phyloP scores from a whole-genome alignment of 1,284 basidiomycete genomes.

The Phaffia rhodozyma region DNA sequence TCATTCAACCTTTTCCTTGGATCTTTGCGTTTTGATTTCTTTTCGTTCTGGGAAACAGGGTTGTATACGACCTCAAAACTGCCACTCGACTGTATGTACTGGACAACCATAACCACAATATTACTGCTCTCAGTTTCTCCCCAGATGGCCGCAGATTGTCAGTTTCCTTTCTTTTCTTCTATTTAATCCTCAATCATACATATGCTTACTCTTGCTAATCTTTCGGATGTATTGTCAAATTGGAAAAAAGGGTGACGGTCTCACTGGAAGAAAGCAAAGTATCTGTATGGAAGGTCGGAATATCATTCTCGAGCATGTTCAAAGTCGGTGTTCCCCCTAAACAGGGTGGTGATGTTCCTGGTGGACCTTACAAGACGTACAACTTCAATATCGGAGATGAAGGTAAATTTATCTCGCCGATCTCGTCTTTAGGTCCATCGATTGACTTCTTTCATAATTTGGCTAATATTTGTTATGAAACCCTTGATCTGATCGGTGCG shows the following conservation, averaged over 20 bases:
- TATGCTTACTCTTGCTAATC: not conserved
- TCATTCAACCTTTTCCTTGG: not conserved
- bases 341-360: constrained; percentile 63
- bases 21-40: not conserved
- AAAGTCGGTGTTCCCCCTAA: constrained; percentile 79
- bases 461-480: not conserved
- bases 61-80: constrained; percentile 80
- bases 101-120: constrained; percentile 69
- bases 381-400: constrained; percentile 48
- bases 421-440: not conserved
- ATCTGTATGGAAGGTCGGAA: constrained; percentile 81
- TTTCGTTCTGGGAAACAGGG: constrained; percentile 8
- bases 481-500: not conserved
- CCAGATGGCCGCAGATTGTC: constrained; percentile 74
- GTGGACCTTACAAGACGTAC: constrained; percentile 71
- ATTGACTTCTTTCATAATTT: constrained; percentile 27
- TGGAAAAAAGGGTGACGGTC: constrained; percentile 53
- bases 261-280: constrained; percentile 71
- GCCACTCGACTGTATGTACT: constrained; percentile 89
- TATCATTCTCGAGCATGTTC: constrained; percentile 75
- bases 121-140: constrained; percentile 75
- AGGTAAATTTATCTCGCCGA: constrained; percentile 29
- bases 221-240: not conserved
- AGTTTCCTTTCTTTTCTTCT: not conserved
- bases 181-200: not conserved